Evolutionary conservation across 805 yeast genomes (phyloP), one percentile per base, ranked within the genome.

Genomic region (Dipodascopsis tothii): DNA sequence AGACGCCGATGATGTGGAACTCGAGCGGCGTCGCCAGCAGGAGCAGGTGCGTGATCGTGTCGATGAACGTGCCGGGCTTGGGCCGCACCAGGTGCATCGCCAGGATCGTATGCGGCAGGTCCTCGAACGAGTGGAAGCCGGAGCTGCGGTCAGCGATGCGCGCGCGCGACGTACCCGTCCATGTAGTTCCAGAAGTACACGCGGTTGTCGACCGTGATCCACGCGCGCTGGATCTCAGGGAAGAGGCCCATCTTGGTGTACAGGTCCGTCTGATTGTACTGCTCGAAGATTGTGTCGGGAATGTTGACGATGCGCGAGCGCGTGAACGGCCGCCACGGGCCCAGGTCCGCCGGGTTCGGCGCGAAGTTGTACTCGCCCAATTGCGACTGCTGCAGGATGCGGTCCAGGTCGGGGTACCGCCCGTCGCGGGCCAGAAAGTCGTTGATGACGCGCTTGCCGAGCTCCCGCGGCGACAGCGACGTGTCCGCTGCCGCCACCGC

Each of bases 181-280:
- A 65, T 57, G 58, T 81, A 78, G 61, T 87, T 81, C 97, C 97
- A 92, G 20, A 94, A 70, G 27, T 83, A 75, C 56, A 90, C 69
- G 56, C 82, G 81, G 60, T 81, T 81, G 58, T 86, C 96, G 25
- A 80, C 76, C 2, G 82, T 77, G 25, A 90, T 73, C 96, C 96
- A 92, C 11, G 88, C 78, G 46, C 94, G 76, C 49, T 77, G 75
- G 23, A 92, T 72, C 45, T 82, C 87, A 0, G 88, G 76, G 53
- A 92, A 79, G 21, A 87, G 65, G 11, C 98, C 98, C 78, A 84
- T 80, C 46, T 80, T 78, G 32, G 87, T 77, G 38, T 72, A 72
- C 41, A 78, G 73, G 56, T 82, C 80, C 4, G 84, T 72, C 39
- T 55, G 72, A 51, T 78, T 79, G 59, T 80, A 76, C 54, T 83